These are phyloP conservation scores for Aspergillus ruber DNA, from an alignment of 2,329 filamentous ascomycete genomes.

Conservation along the genomic window DNA sequence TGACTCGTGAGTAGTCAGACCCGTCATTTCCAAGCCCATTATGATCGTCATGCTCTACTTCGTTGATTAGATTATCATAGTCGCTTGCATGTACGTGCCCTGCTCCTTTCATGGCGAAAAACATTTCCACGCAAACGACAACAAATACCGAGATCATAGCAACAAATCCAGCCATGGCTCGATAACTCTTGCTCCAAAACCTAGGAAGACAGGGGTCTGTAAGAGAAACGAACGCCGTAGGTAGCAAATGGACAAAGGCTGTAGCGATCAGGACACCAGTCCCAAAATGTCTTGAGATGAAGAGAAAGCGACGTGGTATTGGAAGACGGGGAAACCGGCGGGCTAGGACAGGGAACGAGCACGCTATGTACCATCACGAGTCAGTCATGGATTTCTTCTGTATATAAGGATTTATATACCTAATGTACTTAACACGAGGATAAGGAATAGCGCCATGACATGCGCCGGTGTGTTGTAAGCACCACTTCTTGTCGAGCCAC, in stretches of 20 bases:
- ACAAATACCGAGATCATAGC: constrained; percentile 76
- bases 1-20: constrained; percentile 16
- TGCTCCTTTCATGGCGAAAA: constrained; percentile 67
- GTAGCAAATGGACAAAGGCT: constrained; percentile 55
- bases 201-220: constrained; percentile 63
- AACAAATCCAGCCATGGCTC: constrained; percentile 71
- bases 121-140: constrained; percentile 82
- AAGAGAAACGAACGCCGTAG: constrained; percentile 55
- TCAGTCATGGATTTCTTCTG: constrained; percentile 3
- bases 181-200: constrained; percentile 74
- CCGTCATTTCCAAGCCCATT: constrained; percentile 12
- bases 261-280: constrained; percentile 53
- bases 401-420: constrained; percentile 21
- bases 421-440: constrained; percentile 49
- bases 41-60: constrained; percentile 15
- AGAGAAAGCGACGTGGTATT: constrained; percentile 53
- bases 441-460: constrained; percentile 61
- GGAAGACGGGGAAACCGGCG: constrained; percentile 55
- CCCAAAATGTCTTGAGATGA: constrained; percentile 54
- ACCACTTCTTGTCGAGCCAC: constrained; percentile 30
- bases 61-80: constrained; percentile 41
- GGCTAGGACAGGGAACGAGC: constrained; percentile 56
- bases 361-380: constrained; percentile 37
- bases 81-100: constrained; percentile 52
- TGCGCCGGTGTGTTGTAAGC: constrained; percentile 61